Percentiles rank a stretch among this genome's conserved stretches.
Evolutionary conservation across 768 basidiomycete species (phyloP).

Genomic region (Auricularia sp.): DNA sequence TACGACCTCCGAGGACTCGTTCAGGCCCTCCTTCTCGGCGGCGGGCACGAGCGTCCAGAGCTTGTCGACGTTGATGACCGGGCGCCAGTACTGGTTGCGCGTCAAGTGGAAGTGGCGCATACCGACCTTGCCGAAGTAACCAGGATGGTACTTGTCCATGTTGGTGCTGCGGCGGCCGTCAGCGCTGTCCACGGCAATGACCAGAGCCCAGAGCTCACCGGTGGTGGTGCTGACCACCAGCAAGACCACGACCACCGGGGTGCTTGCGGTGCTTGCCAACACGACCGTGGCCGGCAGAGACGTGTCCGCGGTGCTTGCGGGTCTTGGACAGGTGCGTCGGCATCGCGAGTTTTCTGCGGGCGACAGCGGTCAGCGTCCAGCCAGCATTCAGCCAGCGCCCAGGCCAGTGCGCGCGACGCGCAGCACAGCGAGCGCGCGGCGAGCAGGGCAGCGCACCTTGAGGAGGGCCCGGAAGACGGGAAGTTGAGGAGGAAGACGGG

Average conservation of each 20-base stretch:
- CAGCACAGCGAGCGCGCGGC: too few relatives aligned
- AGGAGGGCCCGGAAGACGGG: too few relatives aligned
- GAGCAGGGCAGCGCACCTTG: too few relatives aligned
- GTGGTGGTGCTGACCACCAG: conserved; percentile 99
- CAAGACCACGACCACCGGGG: conserved; percentile 99
- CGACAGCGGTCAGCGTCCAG: too few relatives aligned
- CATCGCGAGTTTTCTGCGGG: conserved; percentile 45
- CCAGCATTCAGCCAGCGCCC: too few relatives aligned
- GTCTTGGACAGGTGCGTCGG: conserved; percentile 95
- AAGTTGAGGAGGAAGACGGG: too few relatives aligned
- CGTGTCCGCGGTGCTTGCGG: conserved; percentile 98
- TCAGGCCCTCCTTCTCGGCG: conserved; percentile 71
- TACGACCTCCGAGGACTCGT: conserved; percentile 67
- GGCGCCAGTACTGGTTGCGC: conserved; percentile 83
- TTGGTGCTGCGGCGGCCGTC: conserved; percentile 52
- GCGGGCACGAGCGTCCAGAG: conserved; percentile 84
- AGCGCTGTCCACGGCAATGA: neutral
- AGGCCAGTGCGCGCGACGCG: too few relatives aligned
- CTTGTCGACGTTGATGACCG: conserved; percentile 98
- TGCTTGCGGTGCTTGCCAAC: conserved; percentile 99
- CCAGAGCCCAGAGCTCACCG: conserved; percentile 41
- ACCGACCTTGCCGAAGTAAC: conserved; percentile 99
- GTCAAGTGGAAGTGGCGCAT: conserved; percentile 98
- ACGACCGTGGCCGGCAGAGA: conserved; percentile 99
- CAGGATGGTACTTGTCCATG: conserved; percentile 99